Evolutionary conservation across 1,139 yeast genomes (phyloP).

Genomic region (Suhomyces kunorum): DNA sequence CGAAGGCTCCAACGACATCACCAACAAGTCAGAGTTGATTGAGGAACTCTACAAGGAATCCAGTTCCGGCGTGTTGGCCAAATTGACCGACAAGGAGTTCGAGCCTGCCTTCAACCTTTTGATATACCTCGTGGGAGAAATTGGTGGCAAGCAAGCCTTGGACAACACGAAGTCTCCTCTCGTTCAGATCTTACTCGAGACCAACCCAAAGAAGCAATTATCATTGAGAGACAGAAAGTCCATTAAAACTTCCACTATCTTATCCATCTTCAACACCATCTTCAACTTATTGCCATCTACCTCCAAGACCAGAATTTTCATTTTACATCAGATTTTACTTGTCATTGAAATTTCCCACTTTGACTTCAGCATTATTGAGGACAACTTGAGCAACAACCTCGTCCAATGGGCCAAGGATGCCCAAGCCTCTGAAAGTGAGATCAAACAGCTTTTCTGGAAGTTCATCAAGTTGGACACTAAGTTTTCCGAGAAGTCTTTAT

Average conservation of each 20-base stretch:
- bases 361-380: constrained; percentile 38
- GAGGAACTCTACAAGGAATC: constrained; percentile 26
- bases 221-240: constrained; percentile 51
- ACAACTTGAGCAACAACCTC: constrained; percentile 41
- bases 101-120: constrained; percentile 49
- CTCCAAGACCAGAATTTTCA: constrained; percentile 35
- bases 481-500: constrained; percentile 34
- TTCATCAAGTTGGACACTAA: constrained; percentile 40
- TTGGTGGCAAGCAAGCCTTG: constrained; percentile 31
- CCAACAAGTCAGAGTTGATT: constrained; percentile 33
- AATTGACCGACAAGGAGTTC: constrained; percentile 47
- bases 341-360: constrained; percentile 35
- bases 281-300: constrained; percentile 46
- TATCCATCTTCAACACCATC: constrained; percentile 44
- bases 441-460: constrained; percentile 40
- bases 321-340: constrained; percentile 36
- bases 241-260: constrained; percentile 44
- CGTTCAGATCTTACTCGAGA: constrained; percentile 32
- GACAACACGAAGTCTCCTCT: constrained; percentile 30
- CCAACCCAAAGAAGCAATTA: constrained; percentile 42
- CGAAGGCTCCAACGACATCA: constrained; percentile 27
- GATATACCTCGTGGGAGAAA: constrained; percentile 37
- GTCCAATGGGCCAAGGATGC: constrained; percentile 35
- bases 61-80: constrained; percentile 27
- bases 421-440: constrained; percentile 29